Evolutionary conservation across 1,139 yeast genomes (phyloP).

Genomic region (Wickerhamiella pararugosa): DNA sequence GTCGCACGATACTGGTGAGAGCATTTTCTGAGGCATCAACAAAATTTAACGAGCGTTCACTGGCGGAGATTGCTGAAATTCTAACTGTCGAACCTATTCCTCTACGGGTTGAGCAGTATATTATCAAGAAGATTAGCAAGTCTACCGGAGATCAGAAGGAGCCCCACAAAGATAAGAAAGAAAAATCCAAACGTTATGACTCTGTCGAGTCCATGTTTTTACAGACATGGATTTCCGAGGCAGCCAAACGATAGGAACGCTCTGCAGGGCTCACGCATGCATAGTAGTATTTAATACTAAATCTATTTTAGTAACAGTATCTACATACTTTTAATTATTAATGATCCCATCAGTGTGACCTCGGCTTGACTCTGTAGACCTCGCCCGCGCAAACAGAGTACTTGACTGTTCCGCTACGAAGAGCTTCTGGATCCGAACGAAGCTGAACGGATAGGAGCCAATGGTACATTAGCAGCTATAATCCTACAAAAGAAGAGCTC

Average conservation of each 20-base stretch:
- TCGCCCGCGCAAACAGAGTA: no score
- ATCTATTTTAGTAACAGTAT: no score
- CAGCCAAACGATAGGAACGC: slow-evolving; percentile 4
- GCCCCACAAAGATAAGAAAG: slow-evolving; percentile 4
- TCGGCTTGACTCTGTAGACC: no score
- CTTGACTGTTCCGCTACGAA: no score
- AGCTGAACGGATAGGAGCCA: no score
- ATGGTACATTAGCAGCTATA: no score
- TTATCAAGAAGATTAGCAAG: slow-evolving; percentile 13
- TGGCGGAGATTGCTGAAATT: slow-evolving; percentile 14
- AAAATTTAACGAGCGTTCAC: slow-evolving; percentile 15
- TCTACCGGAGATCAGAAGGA: slow-evolving; percentile 10
- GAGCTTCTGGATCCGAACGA: no score
- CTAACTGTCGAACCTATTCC: slow-evolving; percentile 16
- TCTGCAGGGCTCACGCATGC: no score
- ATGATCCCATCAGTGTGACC: no score
- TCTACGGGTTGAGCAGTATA: slow-evolving; percentile 13
- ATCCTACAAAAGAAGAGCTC: no score
- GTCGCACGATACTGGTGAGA: slow-evolving; percentile 11
- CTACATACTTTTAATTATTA: no score
- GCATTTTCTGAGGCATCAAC: slow-evolving; percentile 15
- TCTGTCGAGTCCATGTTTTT: slow-evolving; percentile 33
- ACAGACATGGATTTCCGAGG: slow-evolving; percentile 31
- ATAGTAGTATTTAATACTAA: no score
- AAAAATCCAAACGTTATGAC: slow-evolving; percentile 24